Evolutionary conservation across 352 stramenopile species (phyloP).

Genomic region (Phytophthora capsici): DNA sequence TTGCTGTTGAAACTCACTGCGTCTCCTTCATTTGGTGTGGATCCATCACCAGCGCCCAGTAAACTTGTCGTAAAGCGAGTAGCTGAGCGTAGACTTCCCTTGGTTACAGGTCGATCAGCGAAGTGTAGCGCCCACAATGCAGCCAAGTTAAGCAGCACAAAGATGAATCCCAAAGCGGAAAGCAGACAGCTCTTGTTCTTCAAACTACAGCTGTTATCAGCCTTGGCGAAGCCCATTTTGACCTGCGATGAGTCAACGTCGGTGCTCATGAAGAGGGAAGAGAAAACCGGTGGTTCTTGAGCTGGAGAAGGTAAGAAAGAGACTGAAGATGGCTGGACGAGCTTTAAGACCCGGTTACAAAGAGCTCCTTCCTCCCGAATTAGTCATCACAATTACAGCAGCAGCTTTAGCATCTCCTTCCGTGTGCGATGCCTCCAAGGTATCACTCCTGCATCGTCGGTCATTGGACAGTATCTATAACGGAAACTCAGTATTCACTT

Average conservation of each 20-base stretch:
- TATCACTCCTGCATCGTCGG: conserved; percentile 1
- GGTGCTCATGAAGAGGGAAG: conserved; percentile 22
- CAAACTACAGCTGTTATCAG: conserved; percentile 1
- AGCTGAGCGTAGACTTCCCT: conserved; percentile 29
- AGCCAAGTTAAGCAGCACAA: conserved; percentile 65
- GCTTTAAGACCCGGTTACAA: neutral
- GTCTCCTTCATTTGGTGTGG: conserved; percentile 32
- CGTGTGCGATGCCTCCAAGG: neutral
- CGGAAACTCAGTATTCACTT: no score
- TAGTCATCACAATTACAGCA: conserved; percentile 1
- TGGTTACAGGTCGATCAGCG: conserved; percentile 41
- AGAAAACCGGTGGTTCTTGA: conserved; percentile 17
- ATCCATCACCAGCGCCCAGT: conserved; percentile 32
- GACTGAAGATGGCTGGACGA: conserved; percentile 20
- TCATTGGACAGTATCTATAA: conserved; percentile 11
- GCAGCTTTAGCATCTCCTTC: neutral
- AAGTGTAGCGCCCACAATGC: conserved; percentile 76
- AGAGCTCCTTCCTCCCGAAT: conserved; percentile 7
- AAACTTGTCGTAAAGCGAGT: conserved; percentile 41
- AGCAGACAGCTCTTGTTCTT: conserved; percentile 29
- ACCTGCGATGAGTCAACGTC: conserved; percentile 58
- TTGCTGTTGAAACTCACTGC: conserved; percentile 48
- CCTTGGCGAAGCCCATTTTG: conserved; percentile 33
- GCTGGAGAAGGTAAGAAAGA: conserved; percentile 26
- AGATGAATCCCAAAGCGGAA: conserved; percentile 50